Evolutionary conservation across 139 green algal genomes (phyloP), one percentile per base, ranked within the genome.

Genomic region (Medakamo hakoo): DNA sequence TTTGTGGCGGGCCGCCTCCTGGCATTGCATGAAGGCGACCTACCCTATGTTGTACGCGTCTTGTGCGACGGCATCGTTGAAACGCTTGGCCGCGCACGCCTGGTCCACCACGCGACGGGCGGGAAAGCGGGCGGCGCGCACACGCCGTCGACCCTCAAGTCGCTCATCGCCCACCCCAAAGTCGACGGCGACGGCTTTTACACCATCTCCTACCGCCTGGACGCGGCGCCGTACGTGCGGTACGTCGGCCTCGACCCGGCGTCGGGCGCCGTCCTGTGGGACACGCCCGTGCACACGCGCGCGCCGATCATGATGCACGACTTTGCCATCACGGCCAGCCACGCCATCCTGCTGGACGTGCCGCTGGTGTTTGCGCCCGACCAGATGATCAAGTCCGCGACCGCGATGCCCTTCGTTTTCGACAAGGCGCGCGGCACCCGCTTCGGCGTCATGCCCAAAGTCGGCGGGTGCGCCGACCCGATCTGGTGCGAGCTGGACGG

Each of bases 151-250:
- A n/a, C n/a, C n/a, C n/a, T n/a, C n/a, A 71, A 75, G 28, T 23
- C 69, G 24, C 89, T 91, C 74, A 95, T 86, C 0, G 86, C 87
- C 0, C 87, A 95, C 63, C 85, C 87, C 57, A 95, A 95, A 74
- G 28, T 83, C 21, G 81, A 89, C 66, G 67, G 78, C 1, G 57
- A 59, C 1, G 60, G 72, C 59, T 28, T 79, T 27, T 76, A 70
- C 40, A 69, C 65, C 55, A 75, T 77, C 66, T 69, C 75, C 1
- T 89, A 89, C 73, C 56, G 23, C 3, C 49, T 83, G 22, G 69
- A 76, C 2, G 26, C 24, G 27, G 28, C 21, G 21, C 67, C 77
- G 3, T 74, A 76, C 55, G 63, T 73, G 19, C 58, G 29, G 23
- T 76, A 65, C 27, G 63, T 65, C 25, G 40, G 60, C 23, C 52